Conservation (phyloP, 176 grass and related monocot species). For the Melocanna baccifera region DNA sequence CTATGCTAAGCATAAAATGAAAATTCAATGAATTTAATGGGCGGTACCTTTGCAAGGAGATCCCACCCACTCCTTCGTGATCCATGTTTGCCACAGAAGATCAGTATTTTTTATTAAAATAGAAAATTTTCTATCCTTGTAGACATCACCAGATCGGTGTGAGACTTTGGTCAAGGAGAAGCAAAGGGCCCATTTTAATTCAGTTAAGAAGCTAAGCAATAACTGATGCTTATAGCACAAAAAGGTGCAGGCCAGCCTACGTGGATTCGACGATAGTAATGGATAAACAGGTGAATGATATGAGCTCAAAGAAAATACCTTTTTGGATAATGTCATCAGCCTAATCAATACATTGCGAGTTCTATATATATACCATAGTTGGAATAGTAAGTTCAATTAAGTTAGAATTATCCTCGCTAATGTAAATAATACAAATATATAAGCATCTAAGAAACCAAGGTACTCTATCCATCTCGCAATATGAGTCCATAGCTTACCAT, state of each 20-base stretch:
- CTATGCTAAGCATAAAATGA: background rate
- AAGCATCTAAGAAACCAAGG: background rate
- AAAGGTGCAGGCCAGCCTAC: background rate
- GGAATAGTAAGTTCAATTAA: background rate
- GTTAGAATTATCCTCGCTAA: background rate
- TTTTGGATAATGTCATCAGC: background rate
- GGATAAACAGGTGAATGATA: background rate
- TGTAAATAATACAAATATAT: background rate
- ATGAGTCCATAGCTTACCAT: too few relatives aligned
- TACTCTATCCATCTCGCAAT: background rate
- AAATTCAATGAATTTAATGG: background rate
- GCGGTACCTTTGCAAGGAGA: background rate
- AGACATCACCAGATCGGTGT: background rate
- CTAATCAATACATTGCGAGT: background rate
- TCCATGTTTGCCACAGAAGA: background rate
- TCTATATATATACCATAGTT: background rate
- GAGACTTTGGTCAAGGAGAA: background rate
- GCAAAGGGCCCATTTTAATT: background rate
- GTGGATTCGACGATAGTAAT: background rate
- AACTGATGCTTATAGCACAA: background rate
- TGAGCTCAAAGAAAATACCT: background rate
- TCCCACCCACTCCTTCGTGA: background rate
- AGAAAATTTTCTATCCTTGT: background rate
- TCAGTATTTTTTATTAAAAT: too few relatives aligned
- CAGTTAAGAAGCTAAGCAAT: background rate